phyloP scores from a whole-genome alignment of 1,284 basidiomycete genomes.

The Ceratobasidium papillatum region DNA sequence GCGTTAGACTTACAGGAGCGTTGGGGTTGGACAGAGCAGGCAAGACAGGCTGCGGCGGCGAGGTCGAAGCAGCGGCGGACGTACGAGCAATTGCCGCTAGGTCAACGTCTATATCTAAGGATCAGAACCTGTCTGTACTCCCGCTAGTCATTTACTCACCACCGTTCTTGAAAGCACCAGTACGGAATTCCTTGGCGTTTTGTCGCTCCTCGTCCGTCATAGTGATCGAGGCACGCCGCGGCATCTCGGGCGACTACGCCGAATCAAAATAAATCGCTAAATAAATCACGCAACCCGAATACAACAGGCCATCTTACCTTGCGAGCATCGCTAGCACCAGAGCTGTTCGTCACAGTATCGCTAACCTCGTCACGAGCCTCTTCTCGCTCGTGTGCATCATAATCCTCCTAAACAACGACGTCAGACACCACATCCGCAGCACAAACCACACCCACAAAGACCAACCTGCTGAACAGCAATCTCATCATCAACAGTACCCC shows the following conservation, averaged over 20 bases:
- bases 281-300: not conserved
- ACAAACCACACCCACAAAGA: too few species aligned
- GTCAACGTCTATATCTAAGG: constrained; percentile 32
- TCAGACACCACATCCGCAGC: constrained; percentile 1
- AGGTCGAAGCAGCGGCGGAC: constrained; percentile 39
- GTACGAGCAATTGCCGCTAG: constrained; percentile 44
- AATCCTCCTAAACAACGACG: constrained; percentile 24
- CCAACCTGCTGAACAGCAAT: constrained; percentile 47
- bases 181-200: constrained; percentile 12
- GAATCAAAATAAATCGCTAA: not conserved
- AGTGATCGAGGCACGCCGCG: constrained; percentile 28
- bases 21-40: constrained; percentile 23
- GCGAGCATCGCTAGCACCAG: constrained; percentile 24
- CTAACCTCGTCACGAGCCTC: constrained; percentile 33
- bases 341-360: constrained; percentile 18
- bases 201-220: constrained; percentile 30
- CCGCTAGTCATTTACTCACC: not conserved
- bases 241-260: constrained; percentile 20
- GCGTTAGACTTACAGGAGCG: not conserved
- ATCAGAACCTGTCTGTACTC: not conserved
- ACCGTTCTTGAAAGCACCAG: constrained; percentile 6
- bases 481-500: constrained; percentile 78
- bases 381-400: constrained; percentile 15
- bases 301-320: not conserved
- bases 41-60: constrained; percentile 22